Base-by-base conservation (phyloP, 176 grass and related monocot genomes). In the Zea luxurians region DNA sequence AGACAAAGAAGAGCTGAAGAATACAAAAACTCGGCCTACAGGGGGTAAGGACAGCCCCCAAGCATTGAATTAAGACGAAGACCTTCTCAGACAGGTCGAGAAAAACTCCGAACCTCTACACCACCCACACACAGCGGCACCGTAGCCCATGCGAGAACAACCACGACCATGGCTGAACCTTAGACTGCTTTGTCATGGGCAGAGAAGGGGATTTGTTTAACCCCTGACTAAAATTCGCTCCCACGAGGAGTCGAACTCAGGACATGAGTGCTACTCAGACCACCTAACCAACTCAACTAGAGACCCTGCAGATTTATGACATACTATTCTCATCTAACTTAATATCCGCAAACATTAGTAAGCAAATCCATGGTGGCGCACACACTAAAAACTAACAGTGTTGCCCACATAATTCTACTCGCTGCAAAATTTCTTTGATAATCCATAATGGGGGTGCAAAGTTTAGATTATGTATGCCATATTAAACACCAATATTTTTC, bases 271-370 rank as follows among this genome's bases (percentile, higher is more conserved):
- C 27, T 27, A 27, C 27, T 48, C 62, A 71, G 15, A 55, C 57
- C 38, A 58, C 45, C 27, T 27, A 27, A 27, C 27, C 27, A 27
- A 27, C 27, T 27, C 27, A 27, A 27, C 27, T 27, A 27, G 27
- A 27, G 27, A 27, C 27, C 27, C 27, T 42, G 10, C 27, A 83
- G 18, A 71, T 44, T 70, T 64, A 17, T 41, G 13, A 66, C 0
- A 66, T 16, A 65, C 55, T 4, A 61, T 34, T 61, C 10, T 10
- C 59, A 61, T 61, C n/a, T 8, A 41, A 66, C 64, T 43, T 10
- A 66, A 43, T 43, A 66, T 66, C 64, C 64, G 43, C 38, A 66
- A 66, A 66, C 7, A n/a, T 66, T 66, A 43, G 37, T n/a, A 43
- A 42, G 37, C 15, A n/a, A 42, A 66, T 66, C 38, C 16, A 43